A percentile compares a stretch with the other conserved stretches of the same genome.
Evolutionary conservation across 768 basidiomycete species (phyloP).

Genomic region (Xerocomus spinulosus): DNA sequence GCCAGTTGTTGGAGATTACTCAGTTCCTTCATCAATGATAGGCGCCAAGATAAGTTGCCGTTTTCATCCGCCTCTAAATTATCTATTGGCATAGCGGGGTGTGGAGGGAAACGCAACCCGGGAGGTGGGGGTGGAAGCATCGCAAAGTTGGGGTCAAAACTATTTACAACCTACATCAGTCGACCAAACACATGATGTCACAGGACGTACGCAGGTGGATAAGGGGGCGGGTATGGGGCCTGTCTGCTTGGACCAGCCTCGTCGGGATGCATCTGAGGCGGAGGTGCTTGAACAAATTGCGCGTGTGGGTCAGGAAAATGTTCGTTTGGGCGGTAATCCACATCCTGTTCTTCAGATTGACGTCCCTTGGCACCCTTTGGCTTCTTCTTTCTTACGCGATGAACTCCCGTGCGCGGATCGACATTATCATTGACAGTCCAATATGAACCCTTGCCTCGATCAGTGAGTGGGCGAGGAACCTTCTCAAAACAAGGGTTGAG

Average conservation of each 20-base stretch:
- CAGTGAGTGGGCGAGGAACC: constrained; percentile 85
- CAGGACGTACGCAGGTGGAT: constrained; percentile 47
- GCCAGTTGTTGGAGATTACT: constrained; percentile 71
- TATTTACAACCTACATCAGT: constrained; percentile 25
- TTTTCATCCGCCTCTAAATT: constrained; percentile 74
- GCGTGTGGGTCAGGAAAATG: constrained; percentile 53
- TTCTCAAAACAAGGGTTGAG: constrained; percentile 91
- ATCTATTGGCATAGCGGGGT: constrained; percentile 55
- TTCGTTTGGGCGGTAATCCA: constrained; percentile 59
- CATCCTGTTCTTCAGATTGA: constrained; percentile 54
- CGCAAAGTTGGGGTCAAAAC: constrained; percentile 71
- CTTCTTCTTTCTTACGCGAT: constrained; percentile 86
- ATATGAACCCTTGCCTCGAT: constrained; percentile 87
- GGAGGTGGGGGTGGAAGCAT: constrained; percentile 51
- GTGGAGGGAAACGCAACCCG: constrained; percentile 62
- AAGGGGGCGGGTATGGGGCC: constrained; percentile 56
- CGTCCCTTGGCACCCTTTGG: constrained; percentile 51
- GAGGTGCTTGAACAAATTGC: constrained; percentile 49
- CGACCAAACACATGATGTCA: neutral
- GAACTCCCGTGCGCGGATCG: constrained; percentile 84
- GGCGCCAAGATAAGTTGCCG: constrained; percentile 76
- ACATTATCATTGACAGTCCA: constrained; percentile 92
- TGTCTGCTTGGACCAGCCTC: constrained; percentile 59
- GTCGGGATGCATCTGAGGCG: constrained; percentile 51
- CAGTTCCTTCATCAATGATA: constrained; percentile 78